These are phyloP conservation scores for Colletotrichum lupini DNA, from an alignment of 2,329 filamentous ascomycete genomes.

Conservation along the genomic window DNA sequence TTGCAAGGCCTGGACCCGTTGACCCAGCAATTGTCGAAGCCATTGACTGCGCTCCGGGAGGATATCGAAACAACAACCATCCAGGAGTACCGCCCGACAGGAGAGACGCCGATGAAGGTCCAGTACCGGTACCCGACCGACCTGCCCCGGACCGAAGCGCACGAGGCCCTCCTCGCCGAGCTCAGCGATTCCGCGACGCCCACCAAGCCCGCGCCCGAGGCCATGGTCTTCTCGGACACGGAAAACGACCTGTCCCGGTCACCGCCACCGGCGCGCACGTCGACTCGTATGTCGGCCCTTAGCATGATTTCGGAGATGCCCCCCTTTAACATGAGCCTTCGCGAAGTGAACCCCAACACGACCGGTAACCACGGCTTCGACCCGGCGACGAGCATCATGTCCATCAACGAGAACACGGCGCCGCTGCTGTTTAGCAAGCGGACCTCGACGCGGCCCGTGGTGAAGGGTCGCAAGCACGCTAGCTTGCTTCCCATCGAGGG, in stretches of 20 bases:
- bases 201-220: constrained; percentile 19
- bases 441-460: constrained; percentile 47
- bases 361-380: constrained; percentile 58
- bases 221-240: constrained; percentile 55
- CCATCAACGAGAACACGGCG: constrained; percentile 55
- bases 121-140: constrained; percentile 83
- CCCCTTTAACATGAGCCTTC: constrained; percentile 57
- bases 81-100: constrained; percentile 86
- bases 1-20: constrained; percentile 72
- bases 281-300: constrained; percentile 33
- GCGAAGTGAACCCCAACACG: constrained; percentile 62
- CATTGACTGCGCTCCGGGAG: constrained; percentile 77
- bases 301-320: constrained; percentile 35
- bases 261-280: constrained; percentile 24
- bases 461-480: constrained; percentile 48
- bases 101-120: constrained; percentile 84
- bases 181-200: constrained; percentile 49
- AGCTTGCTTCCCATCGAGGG: constrained; percentile 53
- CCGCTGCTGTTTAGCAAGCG: constrained; percentile 58
- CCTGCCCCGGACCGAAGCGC: constrained; percentile 77
- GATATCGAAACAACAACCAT: constrained; percentile 74
- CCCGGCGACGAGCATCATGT: constrained; percentile 53
- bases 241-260: constrained; percentile 38
- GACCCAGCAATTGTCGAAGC: constrained; percentile 69
- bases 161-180: constrained; percentile 56